A percentile compares a stretch with the other conserved stretches of the same genome.
phyloP scores from a whole-genome alignment of 495 filamentous ascomycete genomes.

The Clavariopsis aquatica region DNA sequence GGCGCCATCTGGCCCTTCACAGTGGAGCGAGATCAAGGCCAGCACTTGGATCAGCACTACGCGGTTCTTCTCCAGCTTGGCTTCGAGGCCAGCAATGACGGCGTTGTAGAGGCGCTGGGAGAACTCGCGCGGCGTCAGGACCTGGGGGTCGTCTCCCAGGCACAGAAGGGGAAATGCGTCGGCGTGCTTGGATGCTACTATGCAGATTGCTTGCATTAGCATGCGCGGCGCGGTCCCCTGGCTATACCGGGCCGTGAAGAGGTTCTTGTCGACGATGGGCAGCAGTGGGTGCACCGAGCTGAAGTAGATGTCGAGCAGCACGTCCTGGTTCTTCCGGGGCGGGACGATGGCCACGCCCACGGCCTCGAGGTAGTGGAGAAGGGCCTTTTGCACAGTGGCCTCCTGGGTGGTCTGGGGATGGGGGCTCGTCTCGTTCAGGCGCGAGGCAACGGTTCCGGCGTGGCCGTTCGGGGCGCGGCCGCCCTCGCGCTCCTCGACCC shows the following conservation, averaged over 20 bases:
- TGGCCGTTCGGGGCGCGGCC: constrained; percentile 6
- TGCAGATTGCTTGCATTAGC: constrained; percentile 44
- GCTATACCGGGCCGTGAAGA: constrained; percentile 35
- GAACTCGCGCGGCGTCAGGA: constrained; percentile 42
- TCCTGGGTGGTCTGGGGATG: constrained; percentile 19
- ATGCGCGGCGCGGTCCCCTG: constrained; percentile 34
- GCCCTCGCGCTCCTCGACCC: constrained; percentile 31
- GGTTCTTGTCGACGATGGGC: constrained; percentile 40
- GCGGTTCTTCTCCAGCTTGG: constrained; percentile 41
- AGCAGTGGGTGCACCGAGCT: constrained; percentile 43
- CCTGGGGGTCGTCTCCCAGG: constrained; percentile 28
- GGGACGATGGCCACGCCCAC: constrained; percentile 36
- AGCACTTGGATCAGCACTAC: constrained; percentile 46
- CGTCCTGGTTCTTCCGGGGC: constrained; percentile 35
- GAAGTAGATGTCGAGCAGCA: constrained; percentile 44
- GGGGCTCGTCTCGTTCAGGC: constrained; percentile 27
- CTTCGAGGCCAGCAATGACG: constrained; percentile 40
- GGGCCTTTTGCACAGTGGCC: constrained; percentile 31
- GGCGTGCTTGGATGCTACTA: constrained; percentile 44
- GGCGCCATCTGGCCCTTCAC: constrained; percentile 49
- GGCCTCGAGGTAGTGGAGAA: constrained; percentile 37
- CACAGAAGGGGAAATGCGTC: constrained; percentile 37
- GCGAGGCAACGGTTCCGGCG: constrained; percentile 8
- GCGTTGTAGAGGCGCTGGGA: constrained; percentile 40
- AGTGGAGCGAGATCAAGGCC: constrained; percentile 51